Evolutionary conservation across 208 protist species (phyloP).

Genomic region (Crithidia fasciculata): DNA sequence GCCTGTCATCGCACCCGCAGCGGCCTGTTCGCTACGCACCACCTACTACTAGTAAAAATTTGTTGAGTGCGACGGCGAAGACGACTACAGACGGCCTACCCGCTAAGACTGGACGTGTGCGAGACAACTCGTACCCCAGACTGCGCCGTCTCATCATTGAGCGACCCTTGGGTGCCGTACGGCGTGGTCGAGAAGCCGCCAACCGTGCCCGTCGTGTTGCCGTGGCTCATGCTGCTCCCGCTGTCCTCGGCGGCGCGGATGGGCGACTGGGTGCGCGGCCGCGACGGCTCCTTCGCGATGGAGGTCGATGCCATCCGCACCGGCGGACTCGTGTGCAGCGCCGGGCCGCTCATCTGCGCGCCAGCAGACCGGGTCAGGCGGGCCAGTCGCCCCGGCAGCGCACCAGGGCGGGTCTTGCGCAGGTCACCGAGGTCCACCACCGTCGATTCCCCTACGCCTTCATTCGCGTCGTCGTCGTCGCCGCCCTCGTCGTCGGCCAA

Average conservation of each 20-base stretch:
- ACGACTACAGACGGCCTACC: neutral
- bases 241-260: neutral
- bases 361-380: neutral
- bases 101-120: slow-evolving; percentile 11
- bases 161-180: slow-evolving; percentile 9
- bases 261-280: neutral
- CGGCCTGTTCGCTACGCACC: no score
- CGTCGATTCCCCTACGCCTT: neutral
- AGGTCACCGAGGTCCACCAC: neutral
- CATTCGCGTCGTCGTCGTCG: neutral
- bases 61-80: no score
- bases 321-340: neutral
- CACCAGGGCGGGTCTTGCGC: neutral
- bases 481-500: slow-evolving; percentile 10
- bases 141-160: slow-evolving; percentile 14
- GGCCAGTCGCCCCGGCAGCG: neutral
- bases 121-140: neutral
- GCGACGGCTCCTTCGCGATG: neutral
- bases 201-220: slow-evolving; percentile 8
- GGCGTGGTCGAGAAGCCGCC: neutral
- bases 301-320: neutral
- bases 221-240: slow-evolving; percentile 7
- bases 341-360: neutral
- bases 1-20: no score
- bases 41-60: no score